phyloP scores from a whole-genome alignment of 1,284 basidiomycete genomes.

The Ustilago nuda region DNA sequence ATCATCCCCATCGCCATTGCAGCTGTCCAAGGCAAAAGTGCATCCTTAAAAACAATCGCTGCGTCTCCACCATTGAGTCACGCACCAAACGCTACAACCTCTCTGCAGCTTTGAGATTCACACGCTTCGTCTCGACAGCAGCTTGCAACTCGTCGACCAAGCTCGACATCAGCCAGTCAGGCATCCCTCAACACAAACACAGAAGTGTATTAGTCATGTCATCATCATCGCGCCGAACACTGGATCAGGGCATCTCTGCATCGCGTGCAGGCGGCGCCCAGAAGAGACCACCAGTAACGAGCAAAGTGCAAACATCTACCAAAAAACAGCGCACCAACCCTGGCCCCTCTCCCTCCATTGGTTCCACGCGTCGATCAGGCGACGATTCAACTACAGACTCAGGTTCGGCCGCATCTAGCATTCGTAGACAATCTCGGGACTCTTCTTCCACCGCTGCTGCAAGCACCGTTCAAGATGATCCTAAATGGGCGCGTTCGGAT shows the following conservation, averaged over 20 bases:
- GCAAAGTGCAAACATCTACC: conserved; percentile 20
- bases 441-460: conserved; percentile 7
- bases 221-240: conserved; percentile 19
- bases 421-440: conserved; percentile 26
- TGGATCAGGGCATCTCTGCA: conserved; percentile 47
- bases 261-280: conserved; percentile 42
- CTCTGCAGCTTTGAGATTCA: neutral
- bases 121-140: neutral
- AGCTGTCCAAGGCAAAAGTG: neutral
- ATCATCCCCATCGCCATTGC: neutral
- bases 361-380: conserved; percentile 25
- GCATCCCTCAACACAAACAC: neutral
- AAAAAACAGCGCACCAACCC: conserved; percentile 28
- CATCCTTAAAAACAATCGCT: neutral
- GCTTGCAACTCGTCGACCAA: neutral
- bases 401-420: conserved; percentile 17
- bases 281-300: conserved; percentile 35
- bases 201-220: conserved; percentile 11
- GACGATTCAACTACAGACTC: conserved; percentile 34
- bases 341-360: conserved; percentile 29
- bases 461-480: conserved; percentile 14
- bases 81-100: too few species aligned
- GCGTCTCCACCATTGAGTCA: too few species aligned
- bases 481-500: conserved; percentile 26
- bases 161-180: neutral